These are phyloP conservation scores for Emydomyces testavorans DNA, from an alignment of 2,329 filamentous ascomycete genomes.

Conservation along the genomic window DNA sequence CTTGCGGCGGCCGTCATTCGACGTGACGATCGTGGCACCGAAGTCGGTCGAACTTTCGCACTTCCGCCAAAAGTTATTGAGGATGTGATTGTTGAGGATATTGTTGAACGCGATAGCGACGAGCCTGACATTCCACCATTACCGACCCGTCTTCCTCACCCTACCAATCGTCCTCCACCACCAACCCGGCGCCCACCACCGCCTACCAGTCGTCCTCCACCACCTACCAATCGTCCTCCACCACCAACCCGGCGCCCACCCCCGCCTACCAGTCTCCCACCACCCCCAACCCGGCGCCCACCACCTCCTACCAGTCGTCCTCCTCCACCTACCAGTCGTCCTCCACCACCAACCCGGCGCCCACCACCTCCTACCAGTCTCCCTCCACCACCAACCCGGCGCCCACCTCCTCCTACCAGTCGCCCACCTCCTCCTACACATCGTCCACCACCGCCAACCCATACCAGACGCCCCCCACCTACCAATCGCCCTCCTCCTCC, in stretches of 20 bases:
- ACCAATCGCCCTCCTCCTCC: no score
- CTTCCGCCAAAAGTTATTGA: slow-evolving; percentile 1
- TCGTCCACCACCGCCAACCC: not conserved
- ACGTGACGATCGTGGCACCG: not conserved
- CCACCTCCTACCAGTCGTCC: no score
- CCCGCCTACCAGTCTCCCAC: not conserved
- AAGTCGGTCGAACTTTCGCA: slow-evolving; percentile 3
- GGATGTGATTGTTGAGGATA: no score
- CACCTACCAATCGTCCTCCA: no score
- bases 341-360: not conserved
- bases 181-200: not conserved
- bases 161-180: not conserved
- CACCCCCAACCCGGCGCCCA: not conserved
- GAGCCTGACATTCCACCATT: no score
- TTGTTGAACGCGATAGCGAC: no score
- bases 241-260: not conserved
- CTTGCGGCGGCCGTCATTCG: slow-evolving; percentile 4
- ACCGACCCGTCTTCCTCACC: no score
- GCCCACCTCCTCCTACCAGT: not conserved
- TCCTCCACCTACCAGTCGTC: no score
- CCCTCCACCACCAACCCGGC: not conserved
- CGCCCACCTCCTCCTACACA: not conserved
- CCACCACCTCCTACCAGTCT: not conserved
- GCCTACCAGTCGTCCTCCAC: no score
- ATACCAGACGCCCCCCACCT: no score